Evolutionary conservation across 2,329 filamentous ascomycete genomes (phyloP).

Genomic region (Nigrospora oryzae): DNA sequence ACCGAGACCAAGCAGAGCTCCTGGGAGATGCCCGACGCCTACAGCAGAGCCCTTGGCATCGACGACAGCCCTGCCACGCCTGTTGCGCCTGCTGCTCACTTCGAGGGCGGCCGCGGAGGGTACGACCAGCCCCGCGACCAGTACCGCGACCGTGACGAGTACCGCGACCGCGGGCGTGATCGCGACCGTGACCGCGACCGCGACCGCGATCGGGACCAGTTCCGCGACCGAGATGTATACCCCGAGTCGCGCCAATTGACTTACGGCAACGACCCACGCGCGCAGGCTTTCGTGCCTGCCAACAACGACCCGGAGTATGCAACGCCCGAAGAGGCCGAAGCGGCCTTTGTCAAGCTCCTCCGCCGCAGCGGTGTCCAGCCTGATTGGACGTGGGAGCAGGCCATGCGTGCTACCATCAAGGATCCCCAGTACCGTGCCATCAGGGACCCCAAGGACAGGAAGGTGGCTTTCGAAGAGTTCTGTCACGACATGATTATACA

Average conservation of each 20-base stretch:
- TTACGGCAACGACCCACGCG: slow-evolving; percentile 45
- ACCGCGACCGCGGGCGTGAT: slow-evolving; percentile 4
- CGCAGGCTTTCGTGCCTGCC: slow-evolving; percentile 53
- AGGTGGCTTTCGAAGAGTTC: slow-evolving; percentile 90
- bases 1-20: slow-evolving; percentile 84
- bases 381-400: slow-evolving; percentile 89
- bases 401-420: slow-evolving; percentile 76
- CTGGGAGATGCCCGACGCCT: slow-evolving; percentile 86
- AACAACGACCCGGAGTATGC: slow-evolving; percentile 70
- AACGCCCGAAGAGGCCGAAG: slow-evolving; percentile 79
- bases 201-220: slow-evolving; percentile 23
- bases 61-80: slow-evolving; percentile 35
- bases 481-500: slow-evolving; percentile 81
- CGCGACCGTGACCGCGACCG: slow-evolving; percentile 1
- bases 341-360: slow-evolving; percentile 85
- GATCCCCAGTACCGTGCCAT: slow-evolving; percentile 90
- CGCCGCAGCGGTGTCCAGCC: slow-evolving; percentile 78
- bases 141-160: slow-evolving; percentile 9
- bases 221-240: slow-evolving; percentile 27
- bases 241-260: slow-evolving; percentile 51
- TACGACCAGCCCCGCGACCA: slow-evolving; percentile 23
- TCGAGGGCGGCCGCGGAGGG: slow-evolving; percentile 27
- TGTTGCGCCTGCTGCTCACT: slow-evolving; percentile 32
- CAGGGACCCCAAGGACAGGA: slow-evolving; percentile 85
- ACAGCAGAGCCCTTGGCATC: slow-evolving; percentile 65